Evolutionary conservation across 306 rosid species (phyloP), one percentile per base, ranked within the genome.

Genomic region (Dryas octopetala): DNA sequence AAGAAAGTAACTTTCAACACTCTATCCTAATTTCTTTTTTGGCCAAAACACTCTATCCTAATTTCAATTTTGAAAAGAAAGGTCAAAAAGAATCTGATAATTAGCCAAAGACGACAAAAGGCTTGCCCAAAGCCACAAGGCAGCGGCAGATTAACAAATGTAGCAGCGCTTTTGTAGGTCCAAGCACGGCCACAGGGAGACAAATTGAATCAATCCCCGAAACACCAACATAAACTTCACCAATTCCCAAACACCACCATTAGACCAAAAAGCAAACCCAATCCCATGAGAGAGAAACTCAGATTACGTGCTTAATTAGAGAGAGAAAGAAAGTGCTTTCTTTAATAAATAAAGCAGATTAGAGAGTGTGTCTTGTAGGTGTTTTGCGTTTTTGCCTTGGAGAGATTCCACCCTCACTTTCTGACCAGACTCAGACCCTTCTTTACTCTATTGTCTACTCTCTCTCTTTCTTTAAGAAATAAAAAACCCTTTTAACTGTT

Each of bases 161-260:
- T 7, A 61, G 43, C 54, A 55, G 62, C 79, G 61, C 79, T 53
- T 80, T 77, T 78, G 67, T 66, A 60, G 80, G 81, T 68, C 78
- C 66, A 53, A 66, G 68, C 66, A 10, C 52, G 66, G 71, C 64
- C 89, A 83, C 68, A 64, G 80, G 73, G 61, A 68, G 93, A 88
- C 91, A 80, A 74, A 82, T 66, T 81, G 76, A 73, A 80, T 71
- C 74, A 73, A 80, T 68, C 74, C 83, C 67, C 47, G 14, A 64
- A 46, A 76, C 19, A 66, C 48, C 76, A 68, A 53, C 66, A 32
- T 48, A 46, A 73, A 62, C 75, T 11, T 78, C 86, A 67, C 85
- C 67, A 76, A 74, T 82, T 82, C 84, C 95, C 44, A 80, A 23
- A 58, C 51, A 7, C 26, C 15, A 48, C 46, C 59, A 7, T 32